A percentile compares a stretch with the other conserved stretches of the same genome.
Evolutionary conservation across 768 basidiomycete species (phyloP).

Genomic region (Suillus subluteus): DNA sequence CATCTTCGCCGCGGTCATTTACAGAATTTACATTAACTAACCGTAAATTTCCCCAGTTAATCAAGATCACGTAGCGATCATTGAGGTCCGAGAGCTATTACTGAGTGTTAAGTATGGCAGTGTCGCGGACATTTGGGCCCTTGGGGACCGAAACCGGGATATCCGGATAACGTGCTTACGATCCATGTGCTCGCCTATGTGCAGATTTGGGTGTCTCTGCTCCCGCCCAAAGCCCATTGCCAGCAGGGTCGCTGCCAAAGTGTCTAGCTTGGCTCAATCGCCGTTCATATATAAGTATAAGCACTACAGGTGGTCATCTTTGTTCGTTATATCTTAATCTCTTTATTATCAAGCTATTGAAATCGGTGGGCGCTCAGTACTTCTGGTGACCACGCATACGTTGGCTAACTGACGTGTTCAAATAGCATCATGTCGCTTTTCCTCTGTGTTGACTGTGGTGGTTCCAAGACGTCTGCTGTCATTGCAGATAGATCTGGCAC

Average conservation of each 20-base stretch:
- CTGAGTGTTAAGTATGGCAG: not conserved
- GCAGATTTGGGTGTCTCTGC: not conserved
- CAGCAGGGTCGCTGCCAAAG: not conserved
- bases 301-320: not conserved
- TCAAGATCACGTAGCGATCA: no score
- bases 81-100: no score
- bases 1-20: no score
- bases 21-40: no score
- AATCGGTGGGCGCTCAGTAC: not conserved
- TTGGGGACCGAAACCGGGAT: not conserved
- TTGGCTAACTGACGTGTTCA: not conserved
- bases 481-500: slow-evolving; percentile 61
- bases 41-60: no score
- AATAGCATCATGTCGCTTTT: slow-evolving; percentile 54
- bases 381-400: not conserved
- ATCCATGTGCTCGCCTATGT: not conserved
- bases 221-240: not conserved
- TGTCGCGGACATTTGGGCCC: not conserved
- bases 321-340: not conserved
- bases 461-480: slow-evolving; percentile 83
- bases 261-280: not conserved
- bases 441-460: slow-evolving; percentile 88
- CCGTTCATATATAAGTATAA: not conserved
- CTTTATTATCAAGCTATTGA: not conserved
- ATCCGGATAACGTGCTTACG: not conserved